These are phyloP conservation scores for Thinopyrum elongatum DNA, from an alignment of 176 grass and related monocot genomes.

Conservation along the genomic window DNA sequence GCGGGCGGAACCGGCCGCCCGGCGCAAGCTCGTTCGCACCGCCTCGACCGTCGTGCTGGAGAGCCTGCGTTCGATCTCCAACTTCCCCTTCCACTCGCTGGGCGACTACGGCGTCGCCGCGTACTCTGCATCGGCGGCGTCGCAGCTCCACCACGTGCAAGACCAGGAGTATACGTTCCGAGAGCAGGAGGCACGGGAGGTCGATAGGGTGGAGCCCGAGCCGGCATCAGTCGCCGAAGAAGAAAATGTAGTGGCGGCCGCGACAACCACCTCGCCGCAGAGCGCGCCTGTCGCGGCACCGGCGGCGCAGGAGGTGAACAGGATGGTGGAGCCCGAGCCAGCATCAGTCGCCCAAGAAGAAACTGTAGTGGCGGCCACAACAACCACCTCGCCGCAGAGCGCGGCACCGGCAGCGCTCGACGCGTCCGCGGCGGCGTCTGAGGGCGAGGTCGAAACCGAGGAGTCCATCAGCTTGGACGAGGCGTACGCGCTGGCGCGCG, in stretches of 20 bases:
- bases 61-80: constrained; percentile 18
- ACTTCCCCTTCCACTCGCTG: background rate
- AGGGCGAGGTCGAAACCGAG: background rate
- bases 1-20: background rate
- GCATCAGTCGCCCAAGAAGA: background rate
- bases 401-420: background rate
- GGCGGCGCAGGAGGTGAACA: background rate
- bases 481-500: constrained; percentile 16
- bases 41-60: constrained; percentile 12
- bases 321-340: no score
- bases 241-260: background rate
- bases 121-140: background rate
- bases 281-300: background rate
- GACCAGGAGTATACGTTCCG: background rate
- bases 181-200: background rate
- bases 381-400: background rate
- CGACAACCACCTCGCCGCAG: no score
- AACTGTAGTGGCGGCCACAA: no score
- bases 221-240: background rate
- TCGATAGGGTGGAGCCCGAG: background rate
- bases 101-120: background rate
- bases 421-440: no score
- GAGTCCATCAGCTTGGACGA: constrained; percentile 28
- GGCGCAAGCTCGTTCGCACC: background rate
- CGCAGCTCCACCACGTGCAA: background rate